Base-by-base conservation (phyloP, 2,329 filamentous ascomycete species). In the Penicillium sp. region DNA sequence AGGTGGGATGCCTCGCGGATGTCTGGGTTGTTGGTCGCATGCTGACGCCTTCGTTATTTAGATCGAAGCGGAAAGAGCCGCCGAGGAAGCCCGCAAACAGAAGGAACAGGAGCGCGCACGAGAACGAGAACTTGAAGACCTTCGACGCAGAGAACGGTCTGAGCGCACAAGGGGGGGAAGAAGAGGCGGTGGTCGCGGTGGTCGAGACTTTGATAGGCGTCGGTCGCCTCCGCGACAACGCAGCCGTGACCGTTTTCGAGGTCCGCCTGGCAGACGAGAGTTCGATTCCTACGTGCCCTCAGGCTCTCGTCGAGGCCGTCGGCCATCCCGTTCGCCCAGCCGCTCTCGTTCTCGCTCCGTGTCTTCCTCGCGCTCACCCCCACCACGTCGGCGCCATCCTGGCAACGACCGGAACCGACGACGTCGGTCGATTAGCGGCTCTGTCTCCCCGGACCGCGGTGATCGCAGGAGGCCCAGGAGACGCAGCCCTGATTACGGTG, bases 1-100 rank as follows among this genome's bases (percentile, higher is more conserved):
- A 95, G 84, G 91, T 94, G n/a, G n/a, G n/a, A n/a, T n/a, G n/a
- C n/a, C n/a, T n/a, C n/a, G n/a, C n/a, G 50, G 17, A 46, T 26
- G 10, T 2, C 9, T 22, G 5, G 13, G 10, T 28, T n/a, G 19
- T 13, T 21, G n/a, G n/a, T n/a, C n/a, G n/a, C n/a, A n/a, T 45
- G 21, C 54, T 63, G 38, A 62, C 51, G 6, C 7, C 1, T 38
- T 28, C 43, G 3, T 34, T 51, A 9, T 26, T 17, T 51, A 90
- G 88, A 81, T 88, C 44, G 85, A 94, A 64, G 85, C 88, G 32
- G 88, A 93, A 59, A 86, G 84, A 66, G 84, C 83, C 38, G 86
- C 85, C 26, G 87, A 93, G 64, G 83, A 87, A 63, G 79, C 82
- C 26, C 83, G 84, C 48, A 79, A 78, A 46, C 81, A 83, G 60